Conservation (phyloP, 1,284 basidiomycete species). For the Boletus subluridellus region DNA sequence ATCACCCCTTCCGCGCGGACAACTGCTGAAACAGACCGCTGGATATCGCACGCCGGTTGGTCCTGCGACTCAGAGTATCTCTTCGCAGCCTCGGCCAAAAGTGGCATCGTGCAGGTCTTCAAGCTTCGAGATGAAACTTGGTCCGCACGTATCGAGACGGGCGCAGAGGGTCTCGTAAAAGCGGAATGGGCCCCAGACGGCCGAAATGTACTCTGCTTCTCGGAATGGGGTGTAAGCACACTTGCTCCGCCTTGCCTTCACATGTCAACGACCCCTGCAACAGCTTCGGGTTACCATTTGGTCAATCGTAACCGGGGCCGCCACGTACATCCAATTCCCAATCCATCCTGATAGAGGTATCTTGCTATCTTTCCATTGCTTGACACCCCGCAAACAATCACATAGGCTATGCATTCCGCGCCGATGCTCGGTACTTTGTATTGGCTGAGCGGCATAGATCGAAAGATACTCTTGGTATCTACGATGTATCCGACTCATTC, state of each 20-base stretch:
- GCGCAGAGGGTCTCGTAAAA: conserved; percentile 77
- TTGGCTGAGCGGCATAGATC: conserved; percentile 83
- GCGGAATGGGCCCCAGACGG: conserved; percentile 86
- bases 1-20: conserved; percentile 48
- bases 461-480: conserved; percentile 79
- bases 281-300: conserved; percentile 80
- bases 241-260: conserved; percentile 2
- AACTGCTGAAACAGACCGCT: conserved; percentile 20
- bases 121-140: conserved; percentile 73
- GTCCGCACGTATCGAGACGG: conserved; percentile 67
- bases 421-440: conserved; percentile 76
- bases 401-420: conserved; percentile 73
- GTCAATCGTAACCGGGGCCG: conserved; percentile 66
- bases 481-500: conserved; percentile 68
- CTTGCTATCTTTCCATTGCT: neutral
- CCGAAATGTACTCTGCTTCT: conserved; percentile 77
- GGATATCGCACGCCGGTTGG: conserved; percentile 76
- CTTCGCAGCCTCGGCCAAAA: conserved; percentile 66
- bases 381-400: conserved; percentile 4
- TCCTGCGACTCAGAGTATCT: conserved; percentile 80
- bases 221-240: conserved; percentile 78
- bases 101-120: conserved; percentile 65
- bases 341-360: conserved; percentile 72
- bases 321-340: conserved; percentile 77
- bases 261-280: conserved; percentile 1